Evolutionary conservation across 1,139 yeast species (phyloP), one percentile per base, ranked within the genome.

Genomic region (Candida sojae): DNA sequence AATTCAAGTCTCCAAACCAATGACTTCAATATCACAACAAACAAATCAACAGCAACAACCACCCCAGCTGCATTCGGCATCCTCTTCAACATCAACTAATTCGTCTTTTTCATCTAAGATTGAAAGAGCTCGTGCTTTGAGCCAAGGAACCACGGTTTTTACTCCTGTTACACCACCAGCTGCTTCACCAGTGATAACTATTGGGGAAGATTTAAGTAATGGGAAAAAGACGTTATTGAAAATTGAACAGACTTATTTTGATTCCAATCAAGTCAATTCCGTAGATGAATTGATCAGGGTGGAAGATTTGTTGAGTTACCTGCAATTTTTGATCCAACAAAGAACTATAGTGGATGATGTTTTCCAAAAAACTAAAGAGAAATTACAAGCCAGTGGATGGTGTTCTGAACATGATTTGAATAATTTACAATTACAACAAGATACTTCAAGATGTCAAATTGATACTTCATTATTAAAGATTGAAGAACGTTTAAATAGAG

Each of bases 351-450:
- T 70, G 25, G 61, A 60, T 39, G 71, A 69, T 17, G 75, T 75
- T 4, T 75, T 66, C 53, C 70, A 64, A 40, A 56, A 62, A 25
- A 70, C 79, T n/a, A 69, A 61, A 46, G 59, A 62, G 42, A 63
- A 72, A 47, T 64, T 75, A 49, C 50, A 57, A 28, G 66, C 64
- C 38, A 67, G 73, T 45, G 80, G 80, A 2, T 75, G 80, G 80
- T 74, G 79, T 54, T 73, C 79, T 1, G 59, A 58, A 33, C 73
- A 73, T 51, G 80, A 75, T 56, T 66, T 75, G 57, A 67, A 72
- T 51, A 74, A 73, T 58, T 62, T 73, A 45, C 70, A 66, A 53
- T 55, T 70, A 36, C 77, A 73, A 52, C 67, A 67, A 51, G 73
- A 69, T 52, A 51, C 67, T 11, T 62, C 68, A 29, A 48, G 62